Evolutionary conservation across 2,329 filamentous ascomycete species (phyloP).

Genomic region (Plenodomus biglobosus): DNA sequence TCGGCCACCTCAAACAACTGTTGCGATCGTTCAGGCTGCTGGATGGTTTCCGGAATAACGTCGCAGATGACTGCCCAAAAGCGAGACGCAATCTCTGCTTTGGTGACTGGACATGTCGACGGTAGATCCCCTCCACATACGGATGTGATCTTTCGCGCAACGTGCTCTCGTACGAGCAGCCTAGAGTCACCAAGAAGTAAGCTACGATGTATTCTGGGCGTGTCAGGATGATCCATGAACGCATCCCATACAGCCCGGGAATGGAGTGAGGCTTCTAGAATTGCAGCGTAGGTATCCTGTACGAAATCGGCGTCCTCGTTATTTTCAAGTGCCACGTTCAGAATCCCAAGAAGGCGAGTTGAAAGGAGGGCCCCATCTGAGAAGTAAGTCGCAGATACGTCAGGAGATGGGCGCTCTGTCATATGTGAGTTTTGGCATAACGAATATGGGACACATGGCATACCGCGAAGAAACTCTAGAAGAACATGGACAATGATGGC

Average conservation of each 20-base stretch:
- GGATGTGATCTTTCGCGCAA: conserved; percentile 36
- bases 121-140: conserved; percentile 41
- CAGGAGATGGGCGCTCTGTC: conserved; percentile 38
- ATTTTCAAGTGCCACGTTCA: conserved; percentile 23
- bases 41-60: conserved; percentile 33
- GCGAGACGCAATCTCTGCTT: conserved; percentile 33
- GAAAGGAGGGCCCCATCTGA: conserved; percentile 32
- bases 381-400: conserved; percentile 39
- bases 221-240: conserved; percentile 29
- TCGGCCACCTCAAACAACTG: conserved; percentile 42
- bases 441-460: conserved; percentile 2
- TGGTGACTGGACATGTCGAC: conserved; percentile 32
- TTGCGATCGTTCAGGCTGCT: conserved; percentile 26
- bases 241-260: conserved; percentile 38
- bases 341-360: conserved; percentile 33
- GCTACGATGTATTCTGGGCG: conserved; percentile 30
- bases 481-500: conserved; percentile 32
- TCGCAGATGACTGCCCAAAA: conserved; percentile 40
- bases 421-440: conserved; percentile 24
- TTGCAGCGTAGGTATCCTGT: conserved; percentile 33
- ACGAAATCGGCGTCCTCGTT: conserved; percentile 18
- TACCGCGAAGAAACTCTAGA: conserved; percentile 41
- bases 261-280: conserved; percentile 43
- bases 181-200: conserved; percentile 33
- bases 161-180: conserved; percentile 27